phyloP scores from a whole-genome alignment of 257 asterid species.

The Dorcoceras hygrometricum region DNA sequence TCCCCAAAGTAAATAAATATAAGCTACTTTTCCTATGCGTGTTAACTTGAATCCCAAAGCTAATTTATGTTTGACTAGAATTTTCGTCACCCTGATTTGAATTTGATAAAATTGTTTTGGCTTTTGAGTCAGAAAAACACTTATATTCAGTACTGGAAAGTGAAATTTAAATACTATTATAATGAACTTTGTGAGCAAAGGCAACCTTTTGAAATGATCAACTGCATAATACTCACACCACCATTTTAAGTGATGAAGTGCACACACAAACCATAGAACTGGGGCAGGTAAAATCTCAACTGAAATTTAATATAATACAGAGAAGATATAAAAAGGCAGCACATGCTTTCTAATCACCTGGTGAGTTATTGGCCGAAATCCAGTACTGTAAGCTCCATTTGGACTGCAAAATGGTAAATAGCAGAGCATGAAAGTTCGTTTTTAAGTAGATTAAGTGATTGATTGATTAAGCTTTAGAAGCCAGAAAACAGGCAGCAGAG shows the following conservation, averaged over 20 bases:
- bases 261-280: constrained; percentile 5
- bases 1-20: constrained; percentile 12
- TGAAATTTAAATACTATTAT: constrained; percentile 3
- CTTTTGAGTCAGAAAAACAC: constrained; percentile 14
- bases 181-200: constrained; percentile 8
- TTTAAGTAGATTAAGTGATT: constrained; percentile 3
- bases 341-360: constrained; percentile 81
- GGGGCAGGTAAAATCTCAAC: constrained; percentile 9
- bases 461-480: constrained; percentile 13
- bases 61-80: not conserved
- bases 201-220: constrained; percentile 10
- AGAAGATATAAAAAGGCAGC: constrained; percentile 17
- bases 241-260: not conserved
- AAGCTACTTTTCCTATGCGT: constrained; percentile 12
- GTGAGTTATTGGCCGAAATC: constrained; percentile 96
- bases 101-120: not conserved
- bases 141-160: constrained; percentile 6
- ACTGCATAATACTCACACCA: constrained; percentile 1
- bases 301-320: not conserved
- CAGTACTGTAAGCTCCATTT: constrained; percentile 93
- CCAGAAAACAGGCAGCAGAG: not conserved
- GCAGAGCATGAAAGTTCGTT: constrained; percentile 18
- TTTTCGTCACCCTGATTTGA: not conserved
- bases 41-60: constrained; percentile 1
- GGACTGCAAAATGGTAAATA: constrained; percentile 57